These are phyloP conservation scores for Apiospora marii DNA, from an alignment of 2,329 filamentous ascomycete species.

Conservation along the genomic window DNA sequence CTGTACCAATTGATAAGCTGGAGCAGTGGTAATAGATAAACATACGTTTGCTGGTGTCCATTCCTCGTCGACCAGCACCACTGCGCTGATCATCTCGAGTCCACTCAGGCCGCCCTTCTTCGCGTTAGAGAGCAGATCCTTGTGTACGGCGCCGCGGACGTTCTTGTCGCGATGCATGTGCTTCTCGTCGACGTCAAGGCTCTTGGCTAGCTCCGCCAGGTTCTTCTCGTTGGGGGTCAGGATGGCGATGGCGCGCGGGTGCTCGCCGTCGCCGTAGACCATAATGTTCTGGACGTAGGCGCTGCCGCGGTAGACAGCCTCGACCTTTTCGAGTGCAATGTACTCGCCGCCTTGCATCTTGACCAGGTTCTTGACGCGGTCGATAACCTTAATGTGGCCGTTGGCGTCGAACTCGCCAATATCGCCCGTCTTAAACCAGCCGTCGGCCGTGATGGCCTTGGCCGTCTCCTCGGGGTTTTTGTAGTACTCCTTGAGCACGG, in stretches of 20 bases:
- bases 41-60: conserved; percentile 88
- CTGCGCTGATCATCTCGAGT: conserved; percentile 78
- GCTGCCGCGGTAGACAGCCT: conserved; percentile 85
- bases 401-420: conserved; percentile 87
- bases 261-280: conserved; percentile 79
- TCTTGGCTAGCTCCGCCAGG: conserved; percentile 65
- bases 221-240: conserved; percentile 74
- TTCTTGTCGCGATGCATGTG: conserved; percentile 73
- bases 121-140: conserved; percentile 72
- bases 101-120: conserved; percentile 71
- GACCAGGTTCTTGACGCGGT: conserved; percentile 97
- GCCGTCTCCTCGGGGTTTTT: conserved; percentile 86
- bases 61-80: conserved; percentile 83
- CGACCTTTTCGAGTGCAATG: conserved; percentile 94
- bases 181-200: conserved; percentile 70
- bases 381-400: conserved; percentile 86
- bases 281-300: conserved; percentile 87
- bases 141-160: conserved; percentile 67
- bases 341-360: conserved; percentile 97
- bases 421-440: conserved; percentile 97
- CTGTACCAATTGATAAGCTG: not conserved
- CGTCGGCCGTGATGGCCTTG: conserved; percentile 79
- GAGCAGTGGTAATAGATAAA: conserved; percentile 34
- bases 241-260: conserved; percentile 82
- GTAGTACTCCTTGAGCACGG: conserved; percentile 81